These are phyloP conservation scores for Leccinum pellstonianum DNA, from an alignment of 768 basidiomycete species.

Conservation along the genomic window DNA sequence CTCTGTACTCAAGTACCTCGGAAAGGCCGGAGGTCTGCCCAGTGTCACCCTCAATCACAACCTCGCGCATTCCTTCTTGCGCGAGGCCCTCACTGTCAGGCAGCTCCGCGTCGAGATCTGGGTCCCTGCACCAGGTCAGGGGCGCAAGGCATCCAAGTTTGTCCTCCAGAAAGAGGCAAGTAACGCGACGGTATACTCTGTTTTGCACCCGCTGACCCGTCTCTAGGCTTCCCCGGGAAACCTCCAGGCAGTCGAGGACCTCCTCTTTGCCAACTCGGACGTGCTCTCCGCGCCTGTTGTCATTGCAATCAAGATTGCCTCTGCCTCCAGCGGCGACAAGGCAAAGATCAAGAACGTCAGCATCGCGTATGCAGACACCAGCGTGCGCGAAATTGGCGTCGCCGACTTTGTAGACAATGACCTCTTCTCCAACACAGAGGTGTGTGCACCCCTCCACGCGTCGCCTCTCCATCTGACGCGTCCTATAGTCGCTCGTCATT, in stretches of 20 bases:
- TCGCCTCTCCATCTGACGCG: background rate
- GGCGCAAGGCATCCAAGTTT: slow-evolving; percentile 76
- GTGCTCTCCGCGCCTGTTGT: slow-evolving; percentile 83
- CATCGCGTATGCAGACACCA: slow-evolving; percentile 90
- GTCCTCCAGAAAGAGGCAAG: slow-evolving; percentile 76
- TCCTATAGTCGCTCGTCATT: slow-evolving; percentile 79
- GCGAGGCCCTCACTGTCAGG: slow-evolving; percentile 86
- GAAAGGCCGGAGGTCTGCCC: slow-evolving; percentile 59
- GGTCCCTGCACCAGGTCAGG: slow-evolving; percentile 66
- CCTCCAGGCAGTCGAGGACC: slow-evolving; percentile 71
- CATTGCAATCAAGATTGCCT: slow-evolving; percentile 79
- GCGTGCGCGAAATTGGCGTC: slow-evolving; percentile 45
- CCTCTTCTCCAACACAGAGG: slow-evolving; percentile 93
- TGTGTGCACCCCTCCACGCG: slow-evolving; percentile 30
- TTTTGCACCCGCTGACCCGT: slow-evolving; percentile 13
- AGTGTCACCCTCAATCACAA: slow-evolving; percentile 74
- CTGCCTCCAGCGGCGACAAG: slow-evolving; percentile 48
- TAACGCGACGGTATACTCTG: background rate
- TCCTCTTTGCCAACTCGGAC: slow-evolving; percentile 81
- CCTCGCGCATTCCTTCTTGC: slow-evolving; percentile 76
- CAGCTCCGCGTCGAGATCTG: slow-evolving; percentile 95
- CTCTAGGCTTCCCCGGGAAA: slow-evolving; percentile 73
- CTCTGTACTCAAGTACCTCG: slow-evolving; percentile 88
- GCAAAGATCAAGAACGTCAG: slow-evolving; percentile 75
- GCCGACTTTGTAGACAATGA: slow-evolving; percentile 93